Conservation (phyloP, 2,329 filamentous ascomycete genomes). For the Cladosporium sp. region DNA sequence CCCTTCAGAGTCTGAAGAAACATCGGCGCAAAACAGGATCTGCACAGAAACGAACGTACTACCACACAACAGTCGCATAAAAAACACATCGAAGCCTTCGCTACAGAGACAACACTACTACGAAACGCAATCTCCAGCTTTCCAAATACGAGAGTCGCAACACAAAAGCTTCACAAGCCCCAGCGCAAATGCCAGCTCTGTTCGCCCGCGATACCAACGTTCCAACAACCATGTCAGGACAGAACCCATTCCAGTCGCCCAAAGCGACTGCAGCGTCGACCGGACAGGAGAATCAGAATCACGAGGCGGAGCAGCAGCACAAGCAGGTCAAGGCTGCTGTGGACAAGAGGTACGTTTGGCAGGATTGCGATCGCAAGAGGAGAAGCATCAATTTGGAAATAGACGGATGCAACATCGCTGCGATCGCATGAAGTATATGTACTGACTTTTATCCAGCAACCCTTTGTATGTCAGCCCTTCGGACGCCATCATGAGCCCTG, state of each 20-base stretch:
- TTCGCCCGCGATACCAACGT: constrained; percentile 23
- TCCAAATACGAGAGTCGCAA: not conserved
- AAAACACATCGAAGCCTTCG: not conserved
- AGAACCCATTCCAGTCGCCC: constrained; percentile 9
- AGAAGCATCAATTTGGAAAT: not conserved
- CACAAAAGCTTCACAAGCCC: not conserved
- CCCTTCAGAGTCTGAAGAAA: not conserved
- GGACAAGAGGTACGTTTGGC: constrained; percentile 9
- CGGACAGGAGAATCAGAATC: constrained; percentile 20
- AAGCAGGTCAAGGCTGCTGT: constrained; percentile 6
- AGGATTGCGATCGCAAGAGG: not conserved
- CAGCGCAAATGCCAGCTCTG: constrained; percentile 20
- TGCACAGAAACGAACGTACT: not conserved
- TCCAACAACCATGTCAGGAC: constrained; percentile 19
- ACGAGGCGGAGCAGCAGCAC: constrained; percentile 14
- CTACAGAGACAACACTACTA: not conserved
- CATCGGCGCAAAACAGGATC: not conserved
- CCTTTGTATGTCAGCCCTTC: constrained; percentile 69
- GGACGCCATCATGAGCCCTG: constrained; percentile 85
- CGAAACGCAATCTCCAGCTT: not conserved
- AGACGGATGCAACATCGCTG: not conserved
- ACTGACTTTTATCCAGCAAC: not conserved
- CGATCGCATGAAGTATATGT: not conserved
- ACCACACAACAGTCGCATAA: not conserved
- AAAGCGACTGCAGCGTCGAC: constrained; percentile 9